Percentiles rank a stretch among this genome's conserved stretches.
These are phyloP conservation scores for Ettlia oleoabundans DNA, from an alignment of 139 green algal species.

Conservation along the genomic window DNA sequence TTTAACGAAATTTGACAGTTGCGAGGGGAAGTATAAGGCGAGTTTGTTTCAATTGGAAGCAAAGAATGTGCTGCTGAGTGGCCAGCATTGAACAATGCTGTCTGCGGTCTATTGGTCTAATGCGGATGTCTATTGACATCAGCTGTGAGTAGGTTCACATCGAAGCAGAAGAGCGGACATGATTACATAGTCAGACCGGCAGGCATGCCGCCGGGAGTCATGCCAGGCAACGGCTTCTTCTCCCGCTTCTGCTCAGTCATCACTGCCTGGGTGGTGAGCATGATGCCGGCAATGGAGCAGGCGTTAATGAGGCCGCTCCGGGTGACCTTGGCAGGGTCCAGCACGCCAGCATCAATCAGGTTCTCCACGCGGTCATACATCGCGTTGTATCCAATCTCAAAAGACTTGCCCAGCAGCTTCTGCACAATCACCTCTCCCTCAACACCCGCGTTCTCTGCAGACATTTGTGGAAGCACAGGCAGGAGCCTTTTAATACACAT, in stretches of 20 bases:
- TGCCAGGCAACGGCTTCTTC: constrained; percentile 33
- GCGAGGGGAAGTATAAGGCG: neutral
- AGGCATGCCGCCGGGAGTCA: constrained; percentile 75
- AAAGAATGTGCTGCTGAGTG: too few species aligned
- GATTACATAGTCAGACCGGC: constrained; percentile 80
- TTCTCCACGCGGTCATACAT: constrained; percentile 75
- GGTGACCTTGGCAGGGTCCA: constrained; percentile 98
- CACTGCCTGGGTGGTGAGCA: constrained; percentile 98
- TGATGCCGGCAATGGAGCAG: constrained; percentile 96
- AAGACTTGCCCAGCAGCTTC: constrained; percentile 84
- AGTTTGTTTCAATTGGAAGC: too few species aligned
- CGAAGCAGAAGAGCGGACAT: neutral
- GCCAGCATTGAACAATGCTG: too few species aligned
- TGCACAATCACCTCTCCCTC: constrained; percentile 93
- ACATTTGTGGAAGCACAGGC: neutral
- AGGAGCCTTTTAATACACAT: neutral
- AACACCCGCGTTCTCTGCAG: constrained; percentile 86
- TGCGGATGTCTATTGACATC: too few species aligned
- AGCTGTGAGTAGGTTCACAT: neutral
- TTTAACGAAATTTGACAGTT: neutral
- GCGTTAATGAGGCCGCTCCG: constrained; percentile 90
- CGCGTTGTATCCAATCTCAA: constrained; percentile 95
- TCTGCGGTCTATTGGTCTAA: too few species aligned
- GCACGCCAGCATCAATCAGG: constrained; percentile 88
- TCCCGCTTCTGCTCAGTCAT: constrained; percentile 85